Evolutionary conservation across 805 yeast genomes (phyloP).

Genomic region (Cyberlindnera meyerae): DNA sequence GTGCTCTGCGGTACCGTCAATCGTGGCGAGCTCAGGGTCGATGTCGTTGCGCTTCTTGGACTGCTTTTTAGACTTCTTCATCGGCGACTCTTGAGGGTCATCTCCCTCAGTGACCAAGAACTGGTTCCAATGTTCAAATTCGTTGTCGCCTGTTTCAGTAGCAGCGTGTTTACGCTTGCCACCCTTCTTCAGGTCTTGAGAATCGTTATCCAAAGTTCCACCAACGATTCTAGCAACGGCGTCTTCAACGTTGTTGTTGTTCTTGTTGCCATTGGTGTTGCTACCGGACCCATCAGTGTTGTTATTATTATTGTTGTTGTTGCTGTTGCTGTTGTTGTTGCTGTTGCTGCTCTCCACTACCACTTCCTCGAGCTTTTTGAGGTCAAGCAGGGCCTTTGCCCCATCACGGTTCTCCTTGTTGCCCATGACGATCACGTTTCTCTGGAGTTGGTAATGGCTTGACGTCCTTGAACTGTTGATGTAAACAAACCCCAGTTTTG

Average conservation of each 20-base stretch:
- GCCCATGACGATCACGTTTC: slow-evolving; percentile 6
- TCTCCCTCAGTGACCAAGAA: slow-evolving; percentile 24
- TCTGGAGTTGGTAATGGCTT: too few relatives aligned
- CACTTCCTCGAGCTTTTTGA: slow-evolving; percentile 21
- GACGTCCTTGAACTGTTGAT: not conserved
- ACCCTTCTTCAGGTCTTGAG: slow-evolving; percentile 2
- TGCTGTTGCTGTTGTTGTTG: not conserved
- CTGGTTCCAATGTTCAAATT: slow-evolving; percentile 28
- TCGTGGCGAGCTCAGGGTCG: slow-evolving; percentile 53
- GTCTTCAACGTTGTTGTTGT: slow-evolving; percentile 58
- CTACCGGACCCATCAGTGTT: too few relatives aligned
- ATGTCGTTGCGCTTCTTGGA: slow-evolving; percentile 26
- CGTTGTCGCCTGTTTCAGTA: slow-evolving; percentile 20
- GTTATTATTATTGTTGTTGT: slow-evolving; percentile 1
- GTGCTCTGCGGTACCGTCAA: slow-evolving; percentile 46
- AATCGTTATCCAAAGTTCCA: slow-evolving; percentile 41
- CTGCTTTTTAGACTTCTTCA: slow-evolving; percentile 10
- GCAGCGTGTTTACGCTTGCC: slow-evolving; percentile 21
- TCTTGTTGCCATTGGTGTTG: not conserved
- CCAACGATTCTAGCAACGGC: slow-evolving; percentile 74
- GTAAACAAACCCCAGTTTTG: not conserved
- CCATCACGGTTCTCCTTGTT: slow-evolving; percentile 23
- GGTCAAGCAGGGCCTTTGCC: slow-evolving; percentile 22
- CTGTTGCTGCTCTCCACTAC: slow-evolving; percentile 2
- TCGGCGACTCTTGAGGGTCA: slow-evolving; percentile 8